phyloP scores from a whole-genome alignment of 2,329 filamentous ascomycete genomes.

The Trichoderma endophyticum region DNA sequence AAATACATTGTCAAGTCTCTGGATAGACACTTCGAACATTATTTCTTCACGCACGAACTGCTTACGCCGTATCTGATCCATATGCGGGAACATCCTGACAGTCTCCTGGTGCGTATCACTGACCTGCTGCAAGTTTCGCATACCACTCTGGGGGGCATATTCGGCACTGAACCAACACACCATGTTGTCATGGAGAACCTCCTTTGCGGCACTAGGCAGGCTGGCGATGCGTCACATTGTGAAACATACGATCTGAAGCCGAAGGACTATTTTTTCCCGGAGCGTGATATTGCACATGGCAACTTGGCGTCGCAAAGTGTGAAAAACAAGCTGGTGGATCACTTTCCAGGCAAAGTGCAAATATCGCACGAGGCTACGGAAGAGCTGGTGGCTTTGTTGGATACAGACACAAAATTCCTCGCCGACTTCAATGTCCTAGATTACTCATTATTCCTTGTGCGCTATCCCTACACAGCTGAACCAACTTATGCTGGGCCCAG shows the following conservation, averaged over 20 bases:
- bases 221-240: slow-evolving; percentile 44
- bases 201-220: slow-evolving; percentile 52
- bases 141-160: slow-evolving; percentile 54
- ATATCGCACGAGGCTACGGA: slow-evolving; percentile 54
- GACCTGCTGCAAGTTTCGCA: slow-evolving; percentile 61
- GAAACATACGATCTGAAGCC: slow-evolving; percentile 75
- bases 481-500: slow-evolving; percentile 35
- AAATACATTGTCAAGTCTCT: slow-evolving; percentile 70
- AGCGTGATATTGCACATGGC: slow-evolving; percentile 66
- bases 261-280: slow-evolving; percentile 70
- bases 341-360: slow-evolving; percentile 58
- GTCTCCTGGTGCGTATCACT: slow-evolving; percentile 67
- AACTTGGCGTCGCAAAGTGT: slow-evolving; percentile 61
- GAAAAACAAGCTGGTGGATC: slow-evolving; percentile 62
- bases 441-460: slow-evolving; percentile 69
- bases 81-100: slow-evolving; percentile 58
- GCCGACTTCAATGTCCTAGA: slow-evolving; percentile 65
- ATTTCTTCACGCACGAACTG: slow-evolving; percentile 65
- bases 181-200: slow-evolving; percentile 79
- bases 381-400: slow-evolving; percentile 52
- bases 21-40: slow-evolving; percentile 65
- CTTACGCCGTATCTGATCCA: slow-evolving; percentile 62
- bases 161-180: slow-evolving; percentile 63
- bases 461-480: background rate
- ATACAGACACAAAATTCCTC: slow-evolving; percentile 62